Percentiles rank a stretch among this genome's conserved stretches.
Evolutionary conservation across 2,329 filamentous ascomycete species (phyloP).

Genomic region (Exophiala oligosperma): DNA sequence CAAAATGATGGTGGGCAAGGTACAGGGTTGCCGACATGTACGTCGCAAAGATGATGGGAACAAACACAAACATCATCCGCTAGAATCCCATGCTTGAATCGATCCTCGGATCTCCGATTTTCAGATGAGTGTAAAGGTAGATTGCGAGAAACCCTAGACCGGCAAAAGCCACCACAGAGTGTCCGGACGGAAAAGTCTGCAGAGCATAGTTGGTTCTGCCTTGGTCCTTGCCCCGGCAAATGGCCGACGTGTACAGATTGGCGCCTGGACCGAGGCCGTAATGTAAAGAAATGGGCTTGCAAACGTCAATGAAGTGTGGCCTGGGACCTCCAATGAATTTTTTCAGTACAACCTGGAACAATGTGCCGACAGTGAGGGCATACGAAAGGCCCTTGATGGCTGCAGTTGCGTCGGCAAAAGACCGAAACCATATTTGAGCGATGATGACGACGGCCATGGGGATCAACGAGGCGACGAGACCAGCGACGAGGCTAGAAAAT

Average conservation of each 20-base stretch:
- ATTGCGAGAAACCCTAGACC: slow-evolving; percentile 74
- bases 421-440: slow-evolving; percentile 18
- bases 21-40: slow-evolving; percentile 69
- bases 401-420: slow-evolving; percentile 22
- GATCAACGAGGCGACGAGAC: slow-evolving; percentile 15
- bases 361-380: slow-evolving; percentile 22
- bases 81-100: slow-evolving; percentile 12
- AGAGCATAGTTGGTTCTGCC: slow-evolving; percentile 78
- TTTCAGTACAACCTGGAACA: slow-evolving; percentile 24
- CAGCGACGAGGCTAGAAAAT: slow-evolving; percentile 16
- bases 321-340: slow-evolving; percentile 25
- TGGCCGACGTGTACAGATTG: slow-evolving; percentile 61
- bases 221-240: slow-evolving; percentile 70
- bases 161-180: slow-evolving; percentile 76
- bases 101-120: slow-evolving; percentile 59
- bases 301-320: slow-evolving; percentile 26
- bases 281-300: slow-evolving; percentile 16
- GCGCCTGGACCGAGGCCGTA: slow-evolving; percentile 28
- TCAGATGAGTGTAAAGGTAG: slow-evolving; percentile 67
- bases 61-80: slow-evolving; percentile 57
- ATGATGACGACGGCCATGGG: slow-evolving; percentile 21
- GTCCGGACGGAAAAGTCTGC: slow-evolving; percentile 79
- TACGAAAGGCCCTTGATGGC: slow-evolving; percentile 22
- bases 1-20: slow-evolving; percentile 70
- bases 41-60: slow-evolving; percentile 62